Conservation (phyloP, 352 stramenopile genomes). For the Phytopythium ostracodes region DNA sequence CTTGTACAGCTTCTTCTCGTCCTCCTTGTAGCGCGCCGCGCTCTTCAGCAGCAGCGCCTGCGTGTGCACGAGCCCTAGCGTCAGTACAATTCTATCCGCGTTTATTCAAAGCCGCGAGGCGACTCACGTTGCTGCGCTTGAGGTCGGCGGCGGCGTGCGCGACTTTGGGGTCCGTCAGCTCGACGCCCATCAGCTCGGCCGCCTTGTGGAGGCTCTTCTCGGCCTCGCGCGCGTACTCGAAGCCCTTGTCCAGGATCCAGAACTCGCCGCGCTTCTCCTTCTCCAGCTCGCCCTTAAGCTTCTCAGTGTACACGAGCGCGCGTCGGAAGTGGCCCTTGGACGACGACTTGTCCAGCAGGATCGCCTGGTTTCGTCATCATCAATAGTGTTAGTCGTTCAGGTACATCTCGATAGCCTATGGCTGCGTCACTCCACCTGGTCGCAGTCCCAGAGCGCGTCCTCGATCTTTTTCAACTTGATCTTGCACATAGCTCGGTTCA, state of each 20-base stretch:
- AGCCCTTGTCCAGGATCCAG: constrained; percentile 85
- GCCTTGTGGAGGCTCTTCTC: constrained; percentile 72
- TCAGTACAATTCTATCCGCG: neutral
- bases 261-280: constrained; percentile 82
- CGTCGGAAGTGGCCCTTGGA: constrained; percentile 81
- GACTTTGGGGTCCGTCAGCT: constrained; percentile 44
- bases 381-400: neutral
- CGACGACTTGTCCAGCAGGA: constrained; percentile 51
- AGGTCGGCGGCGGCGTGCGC: constrained; percentile 54
- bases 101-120: constrained; percentile 1
- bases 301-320: constrained; percentile 74
- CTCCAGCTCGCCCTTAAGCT: constrained; percentile 72
- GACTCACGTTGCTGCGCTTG: constrained; percentile 52
- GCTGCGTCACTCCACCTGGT: constrained; percentile 41
- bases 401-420: neutral
- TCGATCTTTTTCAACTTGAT: constrained; percentile 84
- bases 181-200: constrained; percentile 28
- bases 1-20: constrained; percentile 87
- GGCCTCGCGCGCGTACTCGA: constrained; percentile 62
- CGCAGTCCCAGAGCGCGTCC: constrained; percentile 80
- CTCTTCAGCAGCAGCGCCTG: constrained; percentile 55
- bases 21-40: constrained; percentile 73
- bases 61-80: neutral
- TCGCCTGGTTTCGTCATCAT: constrained; percentile 41
- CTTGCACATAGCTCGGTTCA: constrained; percentile 82